These are phyloP conservation scores for Candida jianshihensis DNA, from an alignment of 805 yeast species.

Conservation along the genomic window DNA sequence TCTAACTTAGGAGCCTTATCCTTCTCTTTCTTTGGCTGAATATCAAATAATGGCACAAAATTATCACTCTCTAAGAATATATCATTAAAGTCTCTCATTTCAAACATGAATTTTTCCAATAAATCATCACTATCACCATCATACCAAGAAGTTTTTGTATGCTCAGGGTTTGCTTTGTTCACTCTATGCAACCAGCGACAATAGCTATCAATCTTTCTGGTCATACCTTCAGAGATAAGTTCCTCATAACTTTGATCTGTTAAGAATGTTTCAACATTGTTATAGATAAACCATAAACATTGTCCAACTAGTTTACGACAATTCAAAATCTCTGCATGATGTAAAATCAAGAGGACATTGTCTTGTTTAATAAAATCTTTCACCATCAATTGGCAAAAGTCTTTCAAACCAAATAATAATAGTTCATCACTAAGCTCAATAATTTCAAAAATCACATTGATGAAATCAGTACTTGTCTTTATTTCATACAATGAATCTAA, in stretches of 20 bases:
- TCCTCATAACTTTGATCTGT: conserved; percentile 26
- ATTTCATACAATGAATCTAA: conserved; percentile 24
- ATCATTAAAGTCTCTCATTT: conserved; percentile 32
- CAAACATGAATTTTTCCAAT: conserved; percentile 28
- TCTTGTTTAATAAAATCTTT: conserved; percentile 50
- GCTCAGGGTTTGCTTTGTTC: conserved; percentile 10
- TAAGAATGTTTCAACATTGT: conserved; percentile 56
- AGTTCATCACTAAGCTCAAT: conserved; percentile 59
- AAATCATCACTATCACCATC: conserved; percentile 23
- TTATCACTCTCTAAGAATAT: conserved; percentile 31
- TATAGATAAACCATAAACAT: conserved; percentile 62
- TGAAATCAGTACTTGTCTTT: conserved; percentile 33
- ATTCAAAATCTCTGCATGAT: conserved; percentile 43
- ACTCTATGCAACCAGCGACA: conserved; percentile 29
- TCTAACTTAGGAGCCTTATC: conserved; percentile 13
- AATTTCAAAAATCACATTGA: conserved; percentile 49
- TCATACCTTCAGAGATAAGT: conserved; percentile 10
- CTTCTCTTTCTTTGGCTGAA: conserved; percentile 12
- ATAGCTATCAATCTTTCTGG: conserved; percentile 25
- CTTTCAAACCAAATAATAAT: conserved; percentile 49
- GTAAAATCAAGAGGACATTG: conserved; percentile 50
- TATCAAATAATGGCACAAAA: conserved; percentile 32
- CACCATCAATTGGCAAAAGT: conserved; percentile 52
- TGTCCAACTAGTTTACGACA: conserved; percentile 51
- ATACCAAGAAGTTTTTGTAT: conserved; percentile 22